Evolutionary conservation across 2,329 filamentous ascomycete species (phyloP), one percentile per base, ranked within the genome.

Genomic region (Penicillium paneum): DNA sequence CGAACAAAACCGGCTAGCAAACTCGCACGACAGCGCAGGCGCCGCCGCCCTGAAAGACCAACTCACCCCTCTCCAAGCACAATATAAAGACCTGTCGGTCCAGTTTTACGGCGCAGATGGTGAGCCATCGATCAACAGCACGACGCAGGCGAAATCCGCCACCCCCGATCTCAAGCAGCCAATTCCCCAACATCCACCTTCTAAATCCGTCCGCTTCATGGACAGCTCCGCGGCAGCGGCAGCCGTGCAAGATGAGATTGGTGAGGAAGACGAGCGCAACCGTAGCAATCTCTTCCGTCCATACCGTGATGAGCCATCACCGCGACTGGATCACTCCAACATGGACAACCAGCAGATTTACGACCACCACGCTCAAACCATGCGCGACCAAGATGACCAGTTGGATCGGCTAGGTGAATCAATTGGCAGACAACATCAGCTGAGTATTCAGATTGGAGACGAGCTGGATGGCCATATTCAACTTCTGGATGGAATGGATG

Each of bases 361-460:
- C 75, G 80, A 82, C 21, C 92, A 95, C 73, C 94, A 99, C 75
- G 78, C 81, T 52, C 85, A 85, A 58, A 85, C 96, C 26, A 79
- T 99, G 35, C 81, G 82, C n/a, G 87, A 97, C 58, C 94, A 99
- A 74, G 94, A 99, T 69, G 88, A 90, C 61, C 91, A 96, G 72
- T 81, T 99, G n/a, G 93, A 97, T 71, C 81, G 83, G 10, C 78
- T 99, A 4, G 90, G 92, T n/a, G 84, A 86, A 66, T 90, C 85
- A 54, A 97, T 99, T 63, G 83, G 89, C 4, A 84, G 94, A 36
- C 94, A 97, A 78, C 82, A 95, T 46, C 90, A 97, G 76, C 80
- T 99, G 58, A 92, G 88, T 69, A 95, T 97, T 78, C 90, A 94
- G 77, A 97, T 99, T 67, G 93, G 94, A 29, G 90, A 97, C 71